These are phyloP conservation scores for Claviceps digitariae DNA, from an alignment of 2,329 filamentous ascomycete genomes.

Conservation along the genomic window DNA sequence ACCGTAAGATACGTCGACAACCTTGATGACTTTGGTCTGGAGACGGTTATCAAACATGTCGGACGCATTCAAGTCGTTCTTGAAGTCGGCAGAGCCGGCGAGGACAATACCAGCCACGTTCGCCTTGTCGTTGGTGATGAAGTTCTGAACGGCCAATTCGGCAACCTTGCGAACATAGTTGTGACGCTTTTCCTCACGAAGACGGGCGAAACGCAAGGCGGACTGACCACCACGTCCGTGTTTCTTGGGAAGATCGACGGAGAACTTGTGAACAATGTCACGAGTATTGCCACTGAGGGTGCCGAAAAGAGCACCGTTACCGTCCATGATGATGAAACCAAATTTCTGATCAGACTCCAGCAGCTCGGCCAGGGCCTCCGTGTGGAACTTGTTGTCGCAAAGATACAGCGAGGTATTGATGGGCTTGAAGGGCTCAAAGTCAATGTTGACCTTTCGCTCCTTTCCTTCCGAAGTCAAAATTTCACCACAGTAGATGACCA, in stretches of 20 bases:
- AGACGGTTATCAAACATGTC: conserved; percentile 94
- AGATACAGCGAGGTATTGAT: conserved; percentile 99
- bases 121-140: conserved; percentile 96
- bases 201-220: conserved; percentile 96
- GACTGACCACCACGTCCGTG: conserved; percentile 99
- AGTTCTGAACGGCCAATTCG: conserved; percentile 95
- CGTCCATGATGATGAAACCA: conserved; percentile 99
- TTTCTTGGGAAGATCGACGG: conserved; percentile 98
- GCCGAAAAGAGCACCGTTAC: conserved; percentile 94
- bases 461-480: conserved; percentile 98
- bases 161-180: conserved; percentile 99
- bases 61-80: conserved; percentile 95
- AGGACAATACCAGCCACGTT: conserved; percentile 93
- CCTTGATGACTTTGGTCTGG: conserved; percentile 93
- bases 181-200: conserved; percentile 98
- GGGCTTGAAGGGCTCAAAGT: conserved; percentile 99
- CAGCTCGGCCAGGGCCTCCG: conserved; percentile 89
- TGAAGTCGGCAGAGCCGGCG: conserved; percentile 97
- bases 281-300: conserved; percentile 95
- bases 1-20: conserved; percentile 97
- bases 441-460: conserved; percentile 99
- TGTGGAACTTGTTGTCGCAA: conserved; percentile 99
- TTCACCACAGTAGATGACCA: conserved; percentile 99
- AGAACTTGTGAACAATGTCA: conserved; percentile 95
- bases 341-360: conserved; percentile 99